These are phyloP conservation scores for Hymenoscyphus scutula DNA, from an alignment of 2,329 filamentous ascomycete genomes.

Conservation along the genomic window DNA sequence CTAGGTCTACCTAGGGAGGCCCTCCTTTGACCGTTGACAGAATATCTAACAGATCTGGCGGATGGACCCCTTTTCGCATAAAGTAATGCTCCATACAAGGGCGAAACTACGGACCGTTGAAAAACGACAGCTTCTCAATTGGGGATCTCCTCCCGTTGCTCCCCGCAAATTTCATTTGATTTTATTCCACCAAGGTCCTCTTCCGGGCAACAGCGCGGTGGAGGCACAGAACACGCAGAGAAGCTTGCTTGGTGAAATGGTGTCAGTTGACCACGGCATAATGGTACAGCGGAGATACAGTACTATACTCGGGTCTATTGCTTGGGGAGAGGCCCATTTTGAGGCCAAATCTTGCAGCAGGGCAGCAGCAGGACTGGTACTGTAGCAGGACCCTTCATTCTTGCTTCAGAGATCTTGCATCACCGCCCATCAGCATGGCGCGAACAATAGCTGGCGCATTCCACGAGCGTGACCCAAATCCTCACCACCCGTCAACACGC, in stretches of 20 bases:
- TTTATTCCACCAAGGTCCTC: neutral
- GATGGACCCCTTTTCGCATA: neutral
- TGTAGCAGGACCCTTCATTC: neutral
- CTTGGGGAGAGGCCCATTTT: neutral
- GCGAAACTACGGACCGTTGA: neutral
- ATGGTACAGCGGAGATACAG: neutral
- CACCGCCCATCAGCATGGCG: neutral
- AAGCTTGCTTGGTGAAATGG: neutral
- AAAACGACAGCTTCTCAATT: neutral
- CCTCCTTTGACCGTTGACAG: no score
- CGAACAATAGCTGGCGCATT: neutral
- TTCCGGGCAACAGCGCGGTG: neutral
- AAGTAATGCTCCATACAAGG: neutral
- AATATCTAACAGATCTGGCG: neutral
- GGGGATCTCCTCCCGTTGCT: neutral
- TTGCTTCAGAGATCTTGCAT: neutral
- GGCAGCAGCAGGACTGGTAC: no score
- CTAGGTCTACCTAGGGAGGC: no score
- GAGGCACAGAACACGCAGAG: slow-evolving; percentile 1
- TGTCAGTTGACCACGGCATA: slow-evolving; percentile 8
- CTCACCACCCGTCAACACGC: neutral
- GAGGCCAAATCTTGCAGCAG: neutral
- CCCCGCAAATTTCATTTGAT: slow-evolving; percentile 1
- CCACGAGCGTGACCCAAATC: neutral
- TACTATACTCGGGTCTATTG: neutral